A percentile compares a stretch with the other conserved stretches of the same genome.
These are phyloP conservation scores for Camelina neglecta DNA, from an alignment of 345 rosid genomes.

Conservation along the genomic window DNA sequence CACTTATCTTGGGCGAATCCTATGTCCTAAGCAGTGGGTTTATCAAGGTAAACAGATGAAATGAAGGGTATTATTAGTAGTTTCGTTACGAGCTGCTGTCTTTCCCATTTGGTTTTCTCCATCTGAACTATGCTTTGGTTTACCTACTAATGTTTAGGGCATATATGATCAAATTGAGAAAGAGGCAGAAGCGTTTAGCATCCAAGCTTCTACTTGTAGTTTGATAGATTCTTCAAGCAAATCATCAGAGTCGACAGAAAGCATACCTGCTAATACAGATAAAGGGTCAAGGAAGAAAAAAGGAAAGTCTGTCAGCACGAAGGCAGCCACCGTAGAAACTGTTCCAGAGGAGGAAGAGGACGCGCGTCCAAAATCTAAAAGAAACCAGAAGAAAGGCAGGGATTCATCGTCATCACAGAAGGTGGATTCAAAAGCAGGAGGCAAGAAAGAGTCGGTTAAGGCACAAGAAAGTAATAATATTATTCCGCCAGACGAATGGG, in stretches of 20 bases:
- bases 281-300: slow-evolving; percentile 83
- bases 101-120: slow-evolving; percentile 26
- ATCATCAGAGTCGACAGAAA: slow-evolving; percentile 57
- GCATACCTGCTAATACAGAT: slow-evolving; percentile 53
- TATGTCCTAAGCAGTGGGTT: slow-evolving; percentile 76
- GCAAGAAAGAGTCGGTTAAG: slow-evolving; percentile 67
- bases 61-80: slow-evolving; percentile 16
- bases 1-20: slow-evolving; percentile 71
- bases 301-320: slow-evolving; percentile 70
- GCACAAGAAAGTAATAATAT: slow-evolving; percentile 58
- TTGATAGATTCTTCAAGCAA: slow-evolving; percentile 48
- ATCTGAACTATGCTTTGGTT: slow-evolving; percentile 34
- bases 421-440: slow-evolving; percentile 61
- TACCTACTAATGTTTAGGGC: slow-evolving; percentile 56
- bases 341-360: slow-evolving; percentile 66
- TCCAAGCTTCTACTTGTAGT: slow-evolving; percentile 54
- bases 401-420: slow-evolving; percentile 62
- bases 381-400: slow-evolving; percentile 84
- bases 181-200: slow-evolving; percentile 67
- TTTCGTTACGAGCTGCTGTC: slow-evolving; percentile 5
- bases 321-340: slow-evolving; percentile 55
- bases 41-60: slow-evolving; percentile 66
- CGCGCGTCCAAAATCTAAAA: slow-evolving; percentile 72
- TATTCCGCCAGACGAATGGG: slow-evolving; percentile 83
- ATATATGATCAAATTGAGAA: slow-evolving; percentile 75